A percentile compares a stretch with the other conserved stretches of the same genome.
Evolutionary conservation across 768 basidiomycete species (phyloP).

Genomic region (Suillus luteus): DNA sequence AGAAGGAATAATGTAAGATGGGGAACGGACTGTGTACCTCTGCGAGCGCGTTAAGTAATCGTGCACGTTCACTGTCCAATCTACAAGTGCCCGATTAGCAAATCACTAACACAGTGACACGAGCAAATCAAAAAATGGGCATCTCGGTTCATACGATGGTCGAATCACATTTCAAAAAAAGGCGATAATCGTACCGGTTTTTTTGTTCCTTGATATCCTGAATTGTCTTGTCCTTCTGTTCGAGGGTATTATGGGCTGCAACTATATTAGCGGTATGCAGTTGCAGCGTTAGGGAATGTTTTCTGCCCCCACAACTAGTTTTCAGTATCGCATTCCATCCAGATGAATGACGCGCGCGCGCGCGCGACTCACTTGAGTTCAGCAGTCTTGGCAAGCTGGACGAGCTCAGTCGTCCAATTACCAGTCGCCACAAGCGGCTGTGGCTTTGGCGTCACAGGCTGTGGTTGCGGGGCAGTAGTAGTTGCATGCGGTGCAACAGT

Average conservation of each 20-base stretch:
- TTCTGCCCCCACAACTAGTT: conserved; percentile 48
- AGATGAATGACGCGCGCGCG: not conserved
- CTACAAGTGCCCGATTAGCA: conserved; percentile 36
- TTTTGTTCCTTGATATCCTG: conserved; percentile 84
- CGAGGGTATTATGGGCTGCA: conserved; percentile 77
- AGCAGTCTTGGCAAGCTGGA: conserved; percentile 84
- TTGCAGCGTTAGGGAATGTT: conserved; percentile 82
- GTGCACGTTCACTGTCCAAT: conserved; percentile 74
- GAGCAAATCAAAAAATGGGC: conserved; percentile 17
- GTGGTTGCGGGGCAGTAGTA: conserved; percentile 20
- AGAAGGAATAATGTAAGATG: conserved; percentile 10
- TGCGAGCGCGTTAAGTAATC: conserved; percentile 65
- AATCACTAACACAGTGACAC: conserved; percentile 10
- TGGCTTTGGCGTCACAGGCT: conserved; percentile 26
- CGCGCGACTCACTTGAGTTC: conserved; percentile 75
- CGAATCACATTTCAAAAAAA: not conserved
- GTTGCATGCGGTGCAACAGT: conserved; percentile 33
- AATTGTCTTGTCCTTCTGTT: conserved; percentile 75
- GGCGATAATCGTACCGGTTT: conserved; percentile 62
- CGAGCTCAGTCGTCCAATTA: conserved; percentile 86
- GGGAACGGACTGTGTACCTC: conserved; percentile 49
- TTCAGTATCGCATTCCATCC: not conserved
- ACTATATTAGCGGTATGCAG: conserved; percentile 86
- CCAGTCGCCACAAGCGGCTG: conserved; percentile 73
- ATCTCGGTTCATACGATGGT: not conserved